These are phyloP conservation scores for Salix suchowensis DNA, from an alignment of 345 rosid genomes.

Conservation along the genomic window DNA sequence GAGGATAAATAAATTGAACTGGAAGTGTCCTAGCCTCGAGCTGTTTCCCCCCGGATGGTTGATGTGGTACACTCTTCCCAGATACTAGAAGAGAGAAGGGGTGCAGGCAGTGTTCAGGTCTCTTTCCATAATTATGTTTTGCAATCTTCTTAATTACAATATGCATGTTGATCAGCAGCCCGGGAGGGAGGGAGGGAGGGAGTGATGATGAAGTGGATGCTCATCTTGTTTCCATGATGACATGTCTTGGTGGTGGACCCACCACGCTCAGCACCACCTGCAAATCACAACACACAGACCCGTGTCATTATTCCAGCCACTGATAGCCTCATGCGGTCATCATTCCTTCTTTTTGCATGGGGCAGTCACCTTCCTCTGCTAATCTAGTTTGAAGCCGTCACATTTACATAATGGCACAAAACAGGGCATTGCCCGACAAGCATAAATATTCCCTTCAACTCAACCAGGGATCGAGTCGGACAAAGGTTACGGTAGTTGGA, in stretches of 20 bases:
- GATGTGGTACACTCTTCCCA: no score
- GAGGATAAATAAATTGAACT: no score
- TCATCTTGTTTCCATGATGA: conserved; percentile 18
- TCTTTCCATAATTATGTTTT: background rate
- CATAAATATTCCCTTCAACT: no score
- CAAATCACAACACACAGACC: conserved; percentile 18
- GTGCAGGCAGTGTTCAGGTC: no score
- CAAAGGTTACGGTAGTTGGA: background rate
- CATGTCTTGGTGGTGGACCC: conserved; percentile 59
- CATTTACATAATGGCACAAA: background rate
- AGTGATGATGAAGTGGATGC: conserved; percentile 24
- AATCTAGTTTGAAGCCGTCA: no score
- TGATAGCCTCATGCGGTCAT: no score
- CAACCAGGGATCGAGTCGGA: background rate
- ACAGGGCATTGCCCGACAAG: background rate
- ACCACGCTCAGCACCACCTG: conserved; percentile 76
- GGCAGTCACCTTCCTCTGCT: no score
- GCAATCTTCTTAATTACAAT: background rate
- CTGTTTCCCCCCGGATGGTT: no score
- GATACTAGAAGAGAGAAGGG: no score
- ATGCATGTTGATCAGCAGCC: conserved; percentile 29
- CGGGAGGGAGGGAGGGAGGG: background rate
- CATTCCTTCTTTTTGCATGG: no score
- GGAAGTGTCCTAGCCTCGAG: no score
- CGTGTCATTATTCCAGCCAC: no score